Evolutionary conservation across 768 basidiomycete genomes (phyloP), one percentile per base, ranked within the genome.

Genomic region (Hygrocybe punicea): DNA sequence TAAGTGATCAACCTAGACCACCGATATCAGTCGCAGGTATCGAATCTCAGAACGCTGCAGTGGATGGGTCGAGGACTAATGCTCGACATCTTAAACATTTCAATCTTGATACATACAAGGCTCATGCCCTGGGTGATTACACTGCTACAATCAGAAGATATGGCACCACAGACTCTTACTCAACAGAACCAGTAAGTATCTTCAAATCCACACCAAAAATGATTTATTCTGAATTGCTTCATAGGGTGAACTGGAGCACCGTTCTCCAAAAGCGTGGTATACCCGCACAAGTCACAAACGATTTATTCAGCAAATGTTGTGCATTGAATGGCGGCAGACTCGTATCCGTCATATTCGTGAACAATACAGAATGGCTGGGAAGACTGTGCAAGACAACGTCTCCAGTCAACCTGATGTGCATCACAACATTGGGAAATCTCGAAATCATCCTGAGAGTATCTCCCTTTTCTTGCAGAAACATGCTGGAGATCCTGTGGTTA

Each of bases 41-140:
- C n/a, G 39, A 16, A 17, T 14, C 33, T 16, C 53, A 45, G 24
- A 11, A 13, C 6, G 50, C 39, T 57, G 17, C 21, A 10, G 34
- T 29, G 9, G 29, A 25, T 39, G 52, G 6, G 56, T 36, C 17
- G 50, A 49, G 10, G n/a, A 6, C 13, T 24, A 49, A 49, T 51
- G 29, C 34, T 21, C 40, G 36, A 33, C 13, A 13, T 14, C 37
- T 23, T 17, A 56, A 69, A 59, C 24, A 46, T 45, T 36, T 63
- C 57, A 65, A 62, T 46, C 63, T 69, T 19, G 21, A 51, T 13
- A 74, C 68, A 1, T 71, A 66, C 55, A 74, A 74, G 48, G 53
- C 63, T 6, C 73, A 73, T 56, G 57, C 66, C 2, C 51, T 74
- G 0, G 68, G 68, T 1, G 66, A 74, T 56, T 69, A 71, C 45